Percentiles rank a stretch among this genome's conserved stretches.
Evolutionary conservation across 495 filamentous ascomycete genomes (phyloP).

Genomic region (Talaromyces proteolyticus): DNA sequence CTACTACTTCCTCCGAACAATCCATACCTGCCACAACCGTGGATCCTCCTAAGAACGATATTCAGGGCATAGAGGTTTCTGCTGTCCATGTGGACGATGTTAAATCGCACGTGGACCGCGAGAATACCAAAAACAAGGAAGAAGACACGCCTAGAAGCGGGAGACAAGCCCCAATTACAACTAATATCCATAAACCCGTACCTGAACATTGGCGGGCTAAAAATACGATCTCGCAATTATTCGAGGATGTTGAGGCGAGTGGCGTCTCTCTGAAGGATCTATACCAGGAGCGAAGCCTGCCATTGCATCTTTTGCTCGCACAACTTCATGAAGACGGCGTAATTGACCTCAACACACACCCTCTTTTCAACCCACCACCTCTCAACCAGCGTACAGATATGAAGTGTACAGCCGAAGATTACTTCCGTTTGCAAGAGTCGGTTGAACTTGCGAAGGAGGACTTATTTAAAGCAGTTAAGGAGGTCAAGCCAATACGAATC

Average conservation of each 20-base stretch:
- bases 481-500: conserved; percentile 34
- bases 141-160: not conserved
- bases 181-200: conserved; percentile 13
- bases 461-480: conserved; percentile 32
- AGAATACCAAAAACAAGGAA: not conserved
- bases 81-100: not conserved
- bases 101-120: not conserved
- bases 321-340: conserved; percentile 43
- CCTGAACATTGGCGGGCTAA: conserved; percentile 35
- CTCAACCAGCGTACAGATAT: conserved; percentile 46
- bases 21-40: conserved; percentile 33
- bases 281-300: conserved; percentile 31
- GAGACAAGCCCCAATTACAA: not conserved
- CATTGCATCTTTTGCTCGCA: conserved; percentile 39
- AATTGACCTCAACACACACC: conserved; percentile 41
- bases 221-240: conserved; percentile 33
- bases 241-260: conserved; percentile 32
- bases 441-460: conserved; percentile 32
- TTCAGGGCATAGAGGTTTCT: too few species aligned
- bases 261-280: conserved; percentile 32
- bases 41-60: conserved; percentile 13
- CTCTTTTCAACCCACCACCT: conserved; percentile 50
- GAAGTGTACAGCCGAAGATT: conserved; percentile 40
- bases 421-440: conserved; percentile 30
- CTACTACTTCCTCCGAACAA: conserved; percentile 27